Conservation (phyloP, 2,329 filamentous ascomycete genomes). For the Curvularia hawaiiensis region DNA sequence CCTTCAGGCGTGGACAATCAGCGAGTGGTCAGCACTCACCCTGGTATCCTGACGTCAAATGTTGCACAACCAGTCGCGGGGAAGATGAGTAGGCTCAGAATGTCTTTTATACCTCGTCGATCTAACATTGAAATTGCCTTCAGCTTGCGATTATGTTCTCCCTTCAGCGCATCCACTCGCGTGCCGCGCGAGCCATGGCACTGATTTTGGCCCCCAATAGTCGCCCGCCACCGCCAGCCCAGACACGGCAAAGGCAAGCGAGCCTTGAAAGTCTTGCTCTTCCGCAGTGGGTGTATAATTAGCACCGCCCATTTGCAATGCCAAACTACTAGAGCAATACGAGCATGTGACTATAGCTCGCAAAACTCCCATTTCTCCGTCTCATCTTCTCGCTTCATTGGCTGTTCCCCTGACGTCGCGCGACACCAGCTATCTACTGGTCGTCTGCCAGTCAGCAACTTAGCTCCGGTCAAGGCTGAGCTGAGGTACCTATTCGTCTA, state of each 20-base stretch:
- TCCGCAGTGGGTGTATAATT: constrained; percentile 22
- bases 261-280: constrained; percentile 14
- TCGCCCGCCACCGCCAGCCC: constrained; percentile 10
- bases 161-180: not conserved
- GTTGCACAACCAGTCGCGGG: not conserved
- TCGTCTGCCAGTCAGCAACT: not conserved
- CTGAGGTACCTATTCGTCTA: not conserved
- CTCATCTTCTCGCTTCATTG: not conserved
- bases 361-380: not conserved
- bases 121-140: not conserved
- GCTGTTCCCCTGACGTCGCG: not conserved
- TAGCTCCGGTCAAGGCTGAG: not conserved
- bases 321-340: not conserved
- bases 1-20: not conserved
- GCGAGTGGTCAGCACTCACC: not conserved
- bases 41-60: not conserved
- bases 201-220: constrained; percentile 19
- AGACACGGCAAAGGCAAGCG: constrained; percentile 14
- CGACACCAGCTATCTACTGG: not conserved
- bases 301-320: constrained; percentile 16
- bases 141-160: not conserved
- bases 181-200: not conserved
- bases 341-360: not conserved
- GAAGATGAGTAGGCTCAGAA: not conserved
- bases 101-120: not conserved